These are phyloP conservation scores for Colletotrichum sp. DNA, from an alignment of 2,329 filamentous ascomycete species.

Conservation along the genomic window DNA sequence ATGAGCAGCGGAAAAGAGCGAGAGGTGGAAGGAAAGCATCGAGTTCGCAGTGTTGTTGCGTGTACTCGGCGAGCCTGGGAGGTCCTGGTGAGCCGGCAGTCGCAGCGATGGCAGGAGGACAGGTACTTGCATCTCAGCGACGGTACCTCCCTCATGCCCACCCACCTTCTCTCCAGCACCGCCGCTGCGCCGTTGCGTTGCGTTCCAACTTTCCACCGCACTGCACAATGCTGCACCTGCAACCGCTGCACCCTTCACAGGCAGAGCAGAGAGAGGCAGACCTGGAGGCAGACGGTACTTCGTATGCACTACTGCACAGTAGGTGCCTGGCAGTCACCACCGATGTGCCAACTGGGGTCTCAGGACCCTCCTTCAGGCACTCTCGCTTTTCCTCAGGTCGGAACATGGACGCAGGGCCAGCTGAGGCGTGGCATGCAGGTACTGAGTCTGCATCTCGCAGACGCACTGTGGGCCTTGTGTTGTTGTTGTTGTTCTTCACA, in stretches of 20 bases:
- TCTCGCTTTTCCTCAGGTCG: neutral
- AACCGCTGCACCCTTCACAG: neutral
- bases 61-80: conserved; percentile 1
- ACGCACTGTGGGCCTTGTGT: conserved; percentile 5
- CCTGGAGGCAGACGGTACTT: neutral
- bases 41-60: neutral
- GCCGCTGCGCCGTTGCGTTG: neutral
- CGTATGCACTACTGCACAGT: neutral
- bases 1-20: neutral
- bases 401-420: conserved; percentile 13
- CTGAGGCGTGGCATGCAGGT: conserved; percentile 21
- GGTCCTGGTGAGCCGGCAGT: neutral
- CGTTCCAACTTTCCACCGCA: neutral
- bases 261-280: neutral
- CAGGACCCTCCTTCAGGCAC: neutral
- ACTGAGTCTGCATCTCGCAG: conserved; percentile 1
- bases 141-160: neutral
- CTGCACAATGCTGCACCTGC: neutral
- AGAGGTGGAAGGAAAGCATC: neutral
- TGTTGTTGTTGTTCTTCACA: neutral
- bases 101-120: neutral
- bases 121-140: neutral
- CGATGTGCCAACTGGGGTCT: neutral
- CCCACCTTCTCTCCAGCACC: neutral
- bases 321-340: neutral